A percentile compares a stretch with the other conserved stretches of the same genome.
These are phyloP conservation scores for Yarrowia osloensis DNA, from an alignment of 805 yeast species.

Conservation along the genomic window DNA sequence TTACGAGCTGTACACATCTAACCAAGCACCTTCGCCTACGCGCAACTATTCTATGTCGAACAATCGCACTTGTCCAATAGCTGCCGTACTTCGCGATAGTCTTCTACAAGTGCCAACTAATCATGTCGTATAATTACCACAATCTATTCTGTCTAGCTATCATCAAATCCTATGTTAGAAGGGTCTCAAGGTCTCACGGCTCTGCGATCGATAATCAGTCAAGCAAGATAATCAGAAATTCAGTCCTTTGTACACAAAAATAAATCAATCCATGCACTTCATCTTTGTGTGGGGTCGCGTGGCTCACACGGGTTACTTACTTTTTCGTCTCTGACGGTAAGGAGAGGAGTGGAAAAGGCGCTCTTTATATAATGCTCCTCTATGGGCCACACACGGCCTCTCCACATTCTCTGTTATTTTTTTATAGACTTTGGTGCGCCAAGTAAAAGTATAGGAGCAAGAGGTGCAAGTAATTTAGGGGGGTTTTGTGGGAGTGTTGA, in stretches of 20 bases:
- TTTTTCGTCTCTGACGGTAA: not conserved
- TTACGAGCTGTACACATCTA: too few relatives aligned
- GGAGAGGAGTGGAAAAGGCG: not conserved
- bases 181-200: not conserved
- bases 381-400: not conserved
- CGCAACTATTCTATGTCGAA: too few relatives aligned
- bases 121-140: too few relatives aligned
- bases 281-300: not conserved
- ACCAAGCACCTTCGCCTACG: too few relatives aligned
- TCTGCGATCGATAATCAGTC: not conserved
- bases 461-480: not conserved
- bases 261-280: constrained; percentile 15
- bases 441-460: constrained; percentile 21
- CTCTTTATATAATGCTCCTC: not conserved
- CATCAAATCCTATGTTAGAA: not conserved
- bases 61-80: too few relatives aligned
- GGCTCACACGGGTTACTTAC: not conserved
- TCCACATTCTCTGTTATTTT: not conserved
- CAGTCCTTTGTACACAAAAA: constrained; percentile 29
- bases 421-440: constrained; percentile 19
- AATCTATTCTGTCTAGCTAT: not conserved
- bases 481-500: not conserved
- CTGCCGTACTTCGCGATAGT: too few relatives aligned
- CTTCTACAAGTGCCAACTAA: too few relatives aligned
- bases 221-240: constrained; percentile 19